phyloP scores from a whole-genome alignment of 129 eudicot genomes.

The Flaveria ramosissima region DNA sequence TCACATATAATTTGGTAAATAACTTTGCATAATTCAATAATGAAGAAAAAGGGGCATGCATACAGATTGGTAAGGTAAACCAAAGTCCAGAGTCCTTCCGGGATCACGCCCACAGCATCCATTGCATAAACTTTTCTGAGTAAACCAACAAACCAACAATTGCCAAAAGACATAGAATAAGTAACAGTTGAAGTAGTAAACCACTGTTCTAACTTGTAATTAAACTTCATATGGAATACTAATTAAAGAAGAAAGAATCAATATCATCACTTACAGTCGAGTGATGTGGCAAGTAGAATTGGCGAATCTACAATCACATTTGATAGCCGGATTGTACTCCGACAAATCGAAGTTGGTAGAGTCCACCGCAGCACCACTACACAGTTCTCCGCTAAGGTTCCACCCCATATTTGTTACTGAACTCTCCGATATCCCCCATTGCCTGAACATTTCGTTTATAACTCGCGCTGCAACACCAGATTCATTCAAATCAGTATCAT shows the following conservation, averaged over 20 bases:
- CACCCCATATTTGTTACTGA: constrained; percentile 33
- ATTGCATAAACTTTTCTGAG: constrained; percentile 56
- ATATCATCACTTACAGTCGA: constrained; percentile 47
- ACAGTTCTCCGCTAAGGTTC: constrained; percentile 69
- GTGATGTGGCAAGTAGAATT: constrained; percentile 58
- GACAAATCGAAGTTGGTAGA: constrained; percentile 5
- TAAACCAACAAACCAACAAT: constrained; percentile 18
- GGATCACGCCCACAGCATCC: constrained; percentile 48
- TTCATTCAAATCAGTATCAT: neutral
- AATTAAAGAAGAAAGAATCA: neutral
- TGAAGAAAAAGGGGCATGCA: constrained; percentile 16
- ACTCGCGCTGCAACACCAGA: constrained; percentile 43
- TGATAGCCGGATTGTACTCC: constrained; percentile 51
- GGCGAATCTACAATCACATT: constrained; percentile 55
- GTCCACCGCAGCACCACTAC: constrained; percentile 67
- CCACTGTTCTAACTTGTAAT: too few species aligned
- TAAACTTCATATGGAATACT: neutral
- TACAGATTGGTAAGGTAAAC: constrained; percentile 62
- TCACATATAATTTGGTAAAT: neutral
- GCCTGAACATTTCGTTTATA: constrained; percentile 46
- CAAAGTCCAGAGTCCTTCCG: constrained; percentile 80
- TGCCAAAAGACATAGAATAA: neutral
- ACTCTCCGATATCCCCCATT: constrained; percentile 41
- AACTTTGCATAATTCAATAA: neutral
- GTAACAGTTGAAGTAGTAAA: neutral